These are phyloP conservation scores for Brassica hybrid DNA, from an alignment of 441 rosid genomes.

Conservation along the genomic window DNA sequence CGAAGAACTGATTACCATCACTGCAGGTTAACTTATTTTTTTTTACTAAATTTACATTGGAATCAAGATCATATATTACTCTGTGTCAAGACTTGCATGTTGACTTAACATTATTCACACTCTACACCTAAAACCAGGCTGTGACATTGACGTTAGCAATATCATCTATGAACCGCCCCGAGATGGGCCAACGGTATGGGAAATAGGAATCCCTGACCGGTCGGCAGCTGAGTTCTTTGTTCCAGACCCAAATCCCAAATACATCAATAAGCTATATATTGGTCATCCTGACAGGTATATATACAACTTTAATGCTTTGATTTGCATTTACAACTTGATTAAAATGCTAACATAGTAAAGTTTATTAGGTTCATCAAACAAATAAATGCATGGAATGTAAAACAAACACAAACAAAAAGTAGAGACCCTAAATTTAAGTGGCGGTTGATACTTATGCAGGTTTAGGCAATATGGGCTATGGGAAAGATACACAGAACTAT, in stretches of 20 bases:
- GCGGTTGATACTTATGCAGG: constrained; percentile 38
- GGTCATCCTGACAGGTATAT: constrained; percentile 91
- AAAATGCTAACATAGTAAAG: neutral
- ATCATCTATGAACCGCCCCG: constrained; percentile 73
- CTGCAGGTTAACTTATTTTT: constrained; percentile 47
- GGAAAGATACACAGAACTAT: constrained; percentile 55
- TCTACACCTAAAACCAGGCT: constrained; percentile 48
- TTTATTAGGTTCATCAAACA: neutral
- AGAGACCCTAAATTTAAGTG: neutral
- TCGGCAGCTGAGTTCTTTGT: constrained; percentile 79
- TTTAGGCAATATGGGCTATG: constrained; percentile 72
- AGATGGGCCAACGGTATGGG: constrained; percentile 91
- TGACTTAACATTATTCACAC: constrained; percentile 13
- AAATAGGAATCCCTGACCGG: constrained; percentile 84
- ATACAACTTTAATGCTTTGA: too few relatives aligned
- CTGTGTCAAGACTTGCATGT: neutral
- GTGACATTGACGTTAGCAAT: constrained; percentile 56
- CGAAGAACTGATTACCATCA: constrained; percentile 42
- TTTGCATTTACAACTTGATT: neutral
- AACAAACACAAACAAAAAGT: neutral
- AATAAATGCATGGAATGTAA: neutral
- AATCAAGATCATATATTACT: neutral
- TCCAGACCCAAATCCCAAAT: constrained; percentile 76
- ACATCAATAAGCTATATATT: constrained; percentile 68
- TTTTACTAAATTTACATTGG: neutral